A percentile compares a stretch with the other conserved stretches of the same genome.
Evolutionary conservation across 129 eudicot species (phyloP).

Genomic region (Artemisia argyi): DNA sequence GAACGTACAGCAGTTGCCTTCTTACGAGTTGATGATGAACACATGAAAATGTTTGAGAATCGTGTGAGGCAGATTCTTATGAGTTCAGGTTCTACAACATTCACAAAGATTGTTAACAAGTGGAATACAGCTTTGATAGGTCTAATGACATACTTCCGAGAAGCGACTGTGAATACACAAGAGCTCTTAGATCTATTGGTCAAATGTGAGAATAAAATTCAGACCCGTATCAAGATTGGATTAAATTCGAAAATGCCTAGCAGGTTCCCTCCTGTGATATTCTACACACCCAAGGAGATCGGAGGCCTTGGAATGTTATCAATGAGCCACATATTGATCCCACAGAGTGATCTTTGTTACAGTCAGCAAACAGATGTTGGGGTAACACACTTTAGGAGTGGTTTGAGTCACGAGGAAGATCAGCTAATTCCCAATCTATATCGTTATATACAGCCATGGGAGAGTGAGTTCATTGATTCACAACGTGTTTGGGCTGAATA

Average conservation of each 20-base stretch:
- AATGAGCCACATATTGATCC: constrained; percentile 98
- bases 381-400: constrained; percentile 95
- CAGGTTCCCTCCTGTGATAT: constrained; percentile 99
- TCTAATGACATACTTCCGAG: constrained; percentile 96
- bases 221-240: constrained; percentile 98
- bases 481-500: too few species aligned
- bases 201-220: constrained; percentile 95
- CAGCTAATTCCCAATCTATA: constrained; percentile 96
- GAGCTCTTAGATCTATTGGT: constrained; percentile 88
- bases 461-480: too few species aligned
- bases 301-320: constrained; percentile 99
- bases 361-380: constrained; percentile 97
- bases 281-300: constrained; percentile 96
- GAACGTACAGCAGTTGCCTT: constrained; percentile 98
- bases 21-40: constrained; percentile 95
- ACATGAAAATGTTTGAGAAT: constrained; percentile 97
- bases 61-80: constrained; percentile 98
- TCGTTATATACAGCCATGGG: constrained; percentile 85
- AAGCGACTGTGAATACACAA: constrained; percentile 97
- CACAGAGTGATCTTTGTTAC: constrained; percentile 95
- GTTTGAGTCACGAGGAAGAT: constrained; percentile 99
- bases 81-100: constrained; percentile 98
- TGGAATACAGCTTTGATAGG: constrained; percentile 99
- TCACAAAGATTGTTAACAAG: constrained; percentile 93
- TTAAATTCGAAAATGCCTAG: constrained; percentile 98